These are phyloP conservation scores for Tuber brumale DNA, from an alignment of 495 filamentous ascomycete species.

Conservation along the genomic window DNA sequence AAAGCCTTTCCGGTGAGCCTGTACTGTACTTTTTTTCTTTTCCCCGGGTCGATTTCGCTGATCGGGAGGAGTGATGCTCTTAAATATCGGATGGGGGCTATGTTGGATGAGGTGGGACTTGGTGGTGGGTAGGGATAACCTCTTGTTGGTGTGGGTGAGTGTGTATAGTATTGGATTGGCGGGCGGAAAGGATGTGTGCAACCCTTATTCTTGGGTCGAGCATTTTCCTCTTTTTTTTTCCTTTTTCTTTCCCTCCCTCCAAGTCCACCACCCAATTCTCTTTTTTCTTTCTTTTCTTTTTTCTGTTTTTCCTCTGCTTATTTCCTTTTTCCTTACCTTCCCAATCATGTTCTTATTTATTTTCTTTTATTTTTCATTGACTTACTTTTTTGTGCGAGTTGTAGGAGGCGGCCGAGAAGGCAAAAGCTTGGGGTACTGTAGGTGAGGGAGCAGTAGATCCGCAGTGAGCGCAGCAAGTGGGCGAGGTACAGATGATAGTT, in stretches of 20 bases:
- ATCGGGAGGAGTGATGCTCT: conserved; percentile 18
- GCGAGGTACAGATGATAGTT: not conserved
- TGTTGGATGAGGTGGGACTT: conserved; percentile 5
- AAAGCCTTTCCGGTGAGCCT: not conserved
- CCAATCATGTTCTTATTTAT: not conserved
- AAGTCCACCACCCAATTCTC: conserved; percentile 8
- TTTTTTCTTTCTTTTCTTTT: conserved; percentile 33
- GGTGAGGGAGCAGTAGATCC: not conserved
- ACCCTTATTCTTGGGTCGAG: conserved; percentile 1
- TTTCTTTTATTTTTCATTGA: not conserved
- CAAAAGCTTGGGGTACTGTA: not conserved
- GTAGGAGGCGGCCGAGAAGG: not conserved
- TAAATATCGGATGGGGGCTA: conserved; percentile 40
- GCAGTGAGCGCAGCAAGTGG: not conserved
- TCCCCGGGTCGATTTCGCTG: conserved; percentile 2
- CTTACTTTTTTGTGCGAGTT: not conserved
- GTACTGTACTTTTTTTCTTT: not conserved
- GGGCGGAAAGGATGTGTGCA: conserved; percentile 4
- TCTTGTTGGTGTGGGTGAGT: not conserved
- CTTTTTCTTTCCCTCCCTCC: not conserved
- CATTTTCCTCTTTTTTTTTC: conserved; percentile 6
- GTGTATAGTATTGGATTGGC: not conserved
- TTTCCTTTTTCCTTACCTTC: not conserved
- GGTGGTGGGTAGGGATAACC: conserved; percentile 7
- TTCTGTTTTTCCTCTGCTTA: conserved; percentile 4